Conservation (phyloP, 371 early-diverging fungal genomes). For the Actinomortierella ambigua region DNA sequence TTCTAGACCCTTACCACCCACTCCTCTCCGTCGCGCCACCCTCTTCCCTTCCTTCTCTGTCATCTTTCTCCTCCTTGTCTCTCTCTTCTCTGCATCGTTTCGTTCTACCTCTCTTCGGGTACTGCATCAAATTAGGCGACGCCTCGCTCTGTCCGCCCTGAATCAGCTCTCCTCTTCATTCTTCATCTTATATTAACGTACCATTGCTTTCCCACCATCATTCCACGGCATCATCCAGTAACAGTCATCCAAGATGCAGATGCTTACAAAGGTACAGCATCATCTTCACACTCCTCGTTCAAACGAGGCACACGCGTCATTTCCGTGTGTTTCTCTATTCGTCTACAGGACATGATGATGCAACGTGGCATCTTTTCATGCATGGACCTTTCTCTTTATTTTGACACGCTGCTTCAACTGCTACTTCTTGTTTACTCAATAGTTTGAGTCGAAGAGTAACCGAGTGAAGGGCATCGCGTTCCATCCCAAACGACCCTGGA, state of each 20-base stretch:
- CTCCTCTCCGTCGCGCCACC: neutral
- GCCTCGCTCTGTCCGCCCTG: constrained; percentile 12
- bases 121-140: neutral
- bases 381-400: neutral
- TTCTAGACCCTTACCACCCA: neutral
- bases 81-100: neutral
- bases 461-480: constrained; percentile 98
- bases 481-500: constrained; percentile 98
- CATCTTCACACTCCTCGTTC: neutral
- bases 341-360: neutral
- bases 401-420: neutral
- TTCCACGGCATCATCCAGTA: no score
- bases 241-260: constrained; percentile 66
- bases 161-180: constrained; percentile 20
- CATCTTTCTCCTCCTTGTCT: constrained; percentile 1
- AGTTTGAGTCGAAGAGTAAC: constrained; percentile 98
- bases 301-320: no score
- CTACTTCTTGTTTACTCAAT: constrained; percentile 10
- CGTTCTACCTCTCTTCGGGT: neutral
- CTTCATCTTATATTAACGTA: neutral
- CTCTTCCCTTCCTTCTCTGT: neutral
- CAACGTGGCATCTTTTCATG: neutral
- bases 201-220: constrained; percentile 4
- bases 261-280: constrained; percentile 81
- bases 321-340: neutral